Conservation (phyloP, 2,329 filamentous ascomycete genomes). For the Colletotrichum australisinense region DNA sequence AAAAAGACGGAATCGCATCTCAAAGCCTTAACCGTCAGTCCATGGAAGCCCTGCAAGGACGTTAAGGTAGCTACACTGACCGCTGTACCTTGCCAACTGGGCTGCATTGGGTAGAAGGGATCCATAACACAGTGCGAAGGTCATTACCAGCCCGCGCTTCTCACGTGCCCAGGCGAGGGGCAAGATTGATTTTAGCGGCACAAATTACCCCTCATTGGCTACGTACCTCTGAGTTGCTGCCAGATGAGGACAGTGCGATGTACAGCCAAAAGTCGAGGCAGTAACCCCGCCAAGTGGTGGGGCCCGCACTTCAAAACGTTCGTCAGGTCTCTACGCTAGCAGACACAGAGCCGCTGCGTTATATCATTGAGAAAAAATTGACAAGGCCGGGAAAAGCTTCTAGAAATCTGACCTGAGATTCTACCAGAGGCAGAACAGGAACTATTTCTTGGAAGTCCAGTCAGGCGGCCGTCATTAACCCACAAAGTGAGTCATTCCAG, state of each 20-base stretch:
- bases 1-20: conserved; percentile 5
- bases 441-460: neutral
- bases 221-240: neutral
- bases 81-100: conserved; percentile 2
- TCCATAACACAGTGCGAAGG: neutral
- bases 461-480: neutral
- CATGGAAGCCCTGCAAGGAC: conserved; percentile 6
- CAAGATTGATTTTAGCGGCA: neutral
- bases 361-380: conserved; percentile 6
- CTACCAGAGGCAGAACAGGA: neutral
- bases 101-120: conserved; percentile 16
- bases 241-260: conserved; percentile 18
- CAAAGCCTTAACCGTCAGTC: conserved; percentile 1
- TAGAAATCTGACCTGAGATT: neutral
- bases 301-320: conserved; percentile 14
- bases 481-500: conserved; percentile 24
- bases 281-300: conserved; percentile 22
- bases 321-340: conserved; percentile 20
- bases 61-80: neutral
- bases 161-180: conserved; percentile 9
- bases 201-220: conserved; percentile 23
- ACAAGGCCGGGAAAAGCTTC: neutral
- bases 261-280: conserved; percentile 1
- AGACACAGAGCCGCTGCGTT: conserved; percentile 1
- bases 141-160: neutral